Base-by-base conservation (phyloP, 108 stramenopile species). In the Fragilaria crotonensis region DNA sequence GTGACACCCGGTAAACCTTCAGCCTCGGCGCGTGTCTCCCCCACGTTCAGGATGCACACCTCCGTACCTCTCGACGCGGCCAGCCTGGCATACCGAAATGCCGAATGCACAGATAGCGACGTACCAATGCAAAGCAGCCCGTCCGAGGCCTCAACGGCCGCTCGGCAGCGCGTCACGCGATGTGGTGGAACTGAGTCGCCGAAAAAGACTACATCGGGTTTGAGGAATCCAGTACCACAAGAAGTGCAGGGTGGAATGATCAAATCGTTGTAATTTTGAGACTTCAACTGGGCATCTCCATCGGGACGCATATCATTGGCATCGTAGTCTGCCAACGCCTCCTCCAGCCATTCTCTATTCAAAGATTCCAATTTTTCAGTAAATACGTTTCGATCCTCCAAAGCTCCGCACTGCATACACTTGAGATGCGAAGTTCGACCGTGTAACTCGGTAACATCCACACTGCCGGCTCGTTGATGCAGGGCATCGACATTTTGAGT, bases 401-500 rank as follows among this genome's bases (percentile, higher is more conserved):
- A 65, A 9, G 54, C 25, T 7, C 92, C 92, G 73, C 99, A 99
- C 18, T 58, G 56, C 87, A 97, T 84, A 66, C 99, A 99, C 32
- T 57, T 52, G 3, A 98, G 66, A 17, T 76, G 62, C 51, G 87
- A 67, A 45, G 77, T 87, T 25, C 80, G 65, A 0, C 98, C 98
- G 64, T 99, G 98, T 32, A 99, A 63, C 58, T 96, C 87, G 0
- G 92, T 62, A n/a, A 96, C 85, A 32, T 84, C 68, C 22, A 66
- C 60, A 4, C 73, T 67, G 3, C 96, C 98, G 0, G 91, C 95
- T 54, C 63, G 62, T n/a, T 71, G 67, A 66, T 99, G 98, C 49
- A 98, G 81, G 1, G 71, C 62, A 70, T 99, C 98, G 0, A 99
- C 98, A 66, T 99, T 99, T 78, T 99, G 98, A 2, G 97, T 96